These are phyloP conservation scores for Colletotrichum theobromicola DNA, from an alignment of 2,329 filamentous ascomycete genomes.

Conservation along the genomic window DNA sequence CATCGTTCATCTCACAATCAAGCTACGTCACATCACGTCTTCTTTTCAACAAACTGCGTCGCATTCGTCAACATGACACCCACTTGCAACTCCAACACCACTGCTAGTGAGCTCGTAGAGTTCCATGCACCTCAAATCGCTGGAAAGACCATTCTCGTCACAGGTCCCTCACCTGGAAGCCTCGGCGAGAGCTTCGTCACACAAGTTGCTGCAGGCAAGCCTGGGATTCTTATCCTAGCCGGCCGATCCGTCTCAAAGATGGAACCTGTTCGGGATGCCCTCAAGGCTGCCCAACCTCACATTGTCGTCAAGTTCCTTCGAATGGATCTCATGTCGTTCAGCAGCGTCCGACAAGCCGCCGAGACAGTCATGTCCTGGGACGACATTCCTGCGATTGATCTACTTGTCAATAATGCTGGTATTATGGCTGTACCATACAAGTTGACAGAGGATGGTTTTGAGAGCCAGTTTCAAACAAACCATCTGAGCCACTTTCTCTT, in stretches of 20 bases:
- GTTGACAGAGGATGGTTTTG: constrained; percentile 39
- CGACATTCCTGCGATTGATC: constrained; percentile 36
- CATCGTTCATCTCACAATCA: background rate
- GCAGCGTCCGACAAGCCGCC: constrained; percentile 42
- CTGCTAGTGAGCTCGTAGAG: constrained; percentile 26
- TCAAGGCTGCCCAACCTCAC: constrained; percentile 33
- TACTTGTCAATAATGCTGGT: constrained; percentile 33
- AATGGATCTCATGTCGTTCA: constrained; percentile 43
- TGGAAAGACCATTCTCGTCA: constrained; percentile 43
- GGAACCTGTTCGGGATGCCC: background rate
- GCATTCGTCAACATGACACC: background rate
- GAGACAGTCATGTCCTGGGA: constrained; percentile 33
- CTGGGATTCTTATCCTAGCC: background rate
- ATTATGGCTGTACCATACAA: constrained; percentile 22
- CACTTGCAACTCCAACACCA: background rate
- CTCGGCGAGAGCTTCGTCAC: constrained; percentile 41
- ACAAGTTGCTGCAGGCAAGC: constrained; percentile 40
- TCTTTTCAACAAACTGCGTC: background rate
- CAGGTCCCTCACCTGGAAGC: constrained; percentile 41
- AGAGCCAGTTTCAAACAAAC: constrained; percentile 39
- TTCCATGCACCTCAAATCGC: constrained; percentile 34
- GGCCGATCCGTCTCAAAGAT: background rate
- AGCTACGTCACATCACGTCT: background rate
- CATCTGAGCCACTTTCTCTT: constrained; percentile 43
- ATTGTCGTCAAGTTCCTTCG: constrained; percentile 37